A percentile compares a stretch with the other conserved stretches of the same genome.
phyloP scores from a whole-genome alignment of 352 stramenopile species.

The Elongisporangium senticosum region DNA sequence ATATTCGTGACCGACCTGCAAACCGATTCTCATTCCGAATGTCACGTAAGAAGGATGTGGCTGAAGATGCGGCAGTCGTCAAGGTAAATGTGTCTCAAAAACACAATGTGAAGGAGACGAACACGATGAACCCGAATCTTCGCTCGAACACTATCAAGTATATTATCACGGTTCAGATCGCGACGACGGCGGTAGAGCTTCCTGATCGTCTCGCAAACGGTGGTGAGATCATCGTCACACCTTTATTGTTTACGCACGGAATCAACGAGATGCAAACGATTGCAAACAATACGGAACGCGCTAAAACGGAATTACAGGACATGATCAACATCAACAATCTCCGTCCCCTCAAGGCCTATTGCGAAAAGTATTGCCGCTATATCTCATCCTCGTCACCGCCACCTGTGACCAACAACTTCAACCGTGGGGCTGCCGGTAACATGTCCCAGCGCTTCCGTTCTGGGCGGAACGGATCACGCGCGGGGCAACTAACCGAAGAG shows the following conservation, averaged over 20 bases:
- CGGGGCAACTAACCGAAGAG: constrained; percentile 61
- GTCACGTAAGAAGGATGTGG: constrained; percentile 72
- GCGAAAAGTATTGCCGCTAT: constrained; percentile 74
- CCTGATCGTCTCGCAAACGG: constrained; percentile 59
- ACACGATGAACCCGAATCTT: constrained; percentile 30
- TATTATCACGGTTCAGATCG: constrained; percentile 77
- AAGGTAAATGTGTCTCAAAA: constrained; percentile 76
- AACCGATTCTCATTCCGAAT: constrained; percentile 86
- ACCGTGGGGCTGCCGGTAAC: constrained; percentile 18
- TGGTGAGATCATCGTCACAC: constrained; percentile 80
- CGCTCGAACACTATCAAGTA: constrained; percentile 67
- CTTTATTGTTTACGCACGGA: constrained; percentile 85
- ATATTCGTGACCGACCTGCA: constrained; percentile 79
- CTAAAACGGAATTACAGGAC: constrained; percentile 86
- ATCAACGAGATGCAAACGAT: constrained; percentile 96
- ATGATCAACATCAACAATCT: constrained; percentile 89
- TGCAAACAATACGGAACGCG: constrained; percentile 87
- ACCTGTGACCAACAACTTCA: constrained; percentile 39
- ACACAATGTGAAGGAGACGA: background rate
- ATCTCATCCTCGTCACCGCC: constrained; percentile 5
- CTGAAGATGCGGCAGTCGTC: constrained; percentile 65
- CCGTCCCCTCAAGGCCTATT: constrained; percentile 74
- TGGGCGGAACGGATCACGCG: constrained; percentile 33
- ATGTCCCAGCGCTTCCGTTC: constrained; percentile 21
- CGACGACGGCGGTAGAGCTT: constrained; percentile 69